A percentile compares a stretch with the other conserved stretches of the same genome.
Conservation (phyloP, 2,329 filamentous ascomycete species). For the Shiraia bambusicola region DNA sequence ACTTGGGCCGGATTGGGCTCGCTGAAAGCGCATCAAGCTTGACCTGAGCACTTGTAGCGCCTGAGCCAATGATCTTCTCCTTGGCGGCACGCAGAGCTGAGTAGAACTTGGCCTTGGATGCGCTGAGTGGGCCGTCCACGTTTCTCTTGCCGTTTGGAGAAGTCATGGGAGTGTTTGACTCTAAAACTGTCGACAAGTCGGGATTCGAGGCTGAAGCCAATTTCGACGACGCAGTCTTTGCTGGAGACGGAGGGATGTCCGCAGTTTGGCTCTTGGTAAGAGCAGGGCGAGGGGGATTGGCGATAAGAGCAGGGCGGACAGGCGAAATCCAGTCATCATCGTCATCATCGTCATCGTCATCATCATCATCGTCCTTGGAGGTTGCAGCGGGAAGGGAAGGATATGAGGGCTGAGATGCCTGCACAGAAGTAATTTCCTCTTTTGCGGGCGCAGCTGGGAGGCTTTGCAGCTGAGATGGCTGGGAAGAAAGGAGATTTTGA, state of each 20-base stretch:
- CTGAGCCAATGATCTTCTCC: conserved; percentile 78
- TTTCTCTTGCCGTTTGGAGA: conserved; percentile 56
- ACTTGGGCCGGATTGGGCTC: conserved; percentile 30
- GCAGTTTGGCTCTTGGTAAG: conserved; percentile 63
- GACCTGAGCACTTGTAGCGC: conserved; percentile 58
- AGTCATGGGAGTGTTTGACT: conserved; percentile 59
- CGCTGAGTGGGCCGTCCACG: conserved; percentile 79
- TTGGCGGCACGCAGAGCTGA: conserved; percentile 88
- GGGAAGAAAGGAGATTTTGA: conserved; percentile 42
- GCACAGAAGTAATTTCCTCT: conserved; percentile 28
- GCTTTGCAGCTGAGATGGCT: conserved; percentile 26
- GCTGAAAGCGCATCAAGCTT: conserved; percentile 56
- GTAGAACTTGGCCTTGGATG: conserved; percentile 89
- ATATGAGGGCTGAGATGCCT: conserved; percentile 42
- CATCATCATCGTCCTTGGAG: too few species aligned
- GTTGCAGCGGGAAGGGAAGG: too few species aligned
- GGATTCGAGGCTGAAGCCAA: conserved; percentile 49
- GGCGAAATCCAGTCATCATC: conserved; percentile 62
- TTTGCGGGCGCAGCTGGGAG: conserved; percentile 44
- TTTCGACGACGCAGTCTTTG: conserved; percentile 51
- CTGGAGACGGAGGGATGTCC: conserved; percentile 45
- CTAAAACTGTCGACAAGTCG: conserved; percentile 40
- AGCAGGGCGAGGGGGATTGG: conserved; percentile 47
- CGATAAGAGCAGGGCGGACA: conserved; percentile 41
- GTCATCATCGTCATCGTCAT: conserved; percentile 29